Base-by-base conservation (phyloP, 306 rosid species). In the Cicer arietinum region DNA sequence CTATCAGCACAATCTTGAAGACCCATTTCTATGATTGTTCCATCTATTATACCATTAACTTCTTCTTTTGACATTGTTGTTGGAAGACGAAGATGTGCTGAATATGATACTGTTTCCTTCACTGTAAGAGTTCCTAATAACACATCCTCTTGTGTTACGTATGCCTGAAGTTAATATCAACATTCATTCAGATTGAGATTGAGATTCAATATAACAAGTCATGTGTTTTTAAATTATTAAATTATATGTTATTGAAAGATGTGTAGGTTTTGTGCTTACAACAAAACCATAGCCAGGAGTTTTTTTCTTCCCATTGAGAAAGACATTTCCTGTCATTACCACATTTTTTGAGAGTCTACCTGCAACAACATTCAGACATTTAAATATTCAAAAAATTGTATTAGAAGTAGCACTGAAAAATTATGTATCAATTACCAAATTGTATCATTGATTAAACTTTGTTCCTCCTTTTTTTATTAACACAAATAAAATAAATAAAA, bases 131-230 rank as follows among this genome's bases (percentile, higher is more conserved):
- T 91, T 84, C 95, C 97, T 58, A 91, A 70, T 75, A 91, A 48
- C 44, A 88, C 89, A 88, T 91, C 97, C 74, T 91, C 97, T 88
- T 91, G 97, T 16, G 97, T 91, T 62, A 91, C 97, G 51, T 91
- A 91, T 20, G 97, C 97, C 97, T 91, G 84, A 73, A 73, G 57
- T 66, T 60, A 25, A 25, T 25, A 25, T 65, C 44, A 51, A 20
- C 41, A 69, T 47, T 8, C 45, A 25, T 25, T 25, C 30, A 25
- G 30, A 25, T 25, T 25, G 0, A 25, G 30, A 25, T 25, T 25
- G 0, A 25, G 2, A 25, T 25, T 2, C 30, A 25, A n/a, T n/a
- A n/a, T n/a, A n/a, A 2, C 2, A 22, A 22, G 2, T 22, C 30
- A 25, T 25, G 30, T 25, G 30, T 25, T 25, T 25, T 25, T 25